Evolutionary conservation across 1,139 yeast genomes (phyloP).

Genomic region (Ogataea hybrid): DNA sequence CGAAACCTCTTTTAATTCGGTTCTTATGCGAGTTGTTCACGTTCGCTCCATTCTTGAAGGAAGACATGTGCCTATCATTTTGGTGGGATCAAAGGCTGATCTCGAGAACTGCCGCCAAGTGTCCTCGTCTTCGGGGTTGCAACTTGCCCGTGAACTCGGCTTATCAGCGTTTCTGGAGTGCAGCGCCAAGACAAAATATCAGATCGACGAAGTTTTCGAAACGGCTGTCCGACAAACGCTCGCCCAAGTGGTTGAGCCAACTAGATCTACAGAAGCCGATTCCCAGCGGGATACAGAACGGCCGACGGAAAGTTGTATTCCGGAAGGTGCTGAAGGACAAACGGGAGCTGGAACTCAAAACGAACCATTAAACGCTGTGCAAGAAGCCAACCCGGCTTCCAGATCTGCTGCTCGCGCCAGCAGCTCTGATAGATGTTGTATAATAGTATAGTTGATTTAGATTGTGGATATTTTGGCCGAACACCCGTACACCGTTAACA

Average conservation of each 20-base stretch:
- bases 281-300: neutral
- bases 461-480: no score
- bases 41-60: constrained; percentile 30
- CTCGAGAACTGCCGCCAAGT: constrained; percentile 43
- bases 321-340: neutral
- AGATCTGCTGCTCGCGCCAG: neutral
- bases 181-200: constrained; percentile 49
- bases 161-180: constrained; percentile 49
- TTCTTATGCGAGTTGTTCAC: constrained; percentile 38
- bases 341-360: neutral
- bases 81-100: constrained; percentile 37
- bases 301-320: neutral
- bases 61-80: constrained; percentile 23
- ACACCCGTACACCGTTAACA: constrained; percentile 4
- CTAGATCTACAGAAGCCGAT: neutral
- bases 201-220: constrained; percentile 47
- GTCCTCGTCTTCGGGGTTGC: constrained; percentile 34
- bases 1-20: constrained; percentile 42
- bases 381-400: neutral
- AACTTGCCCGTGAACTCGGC: constrained; percentile 42
- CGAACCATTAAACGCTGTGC: no score
- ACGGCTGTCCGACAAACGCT: constrained; percentile 39
- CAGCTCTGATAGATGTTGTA: constrained; percentile 5
- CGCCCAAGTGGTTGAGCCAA: neutral
- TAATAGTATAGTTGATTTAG: constrained; percentile 1